These are phyloP conservation scores for Podaxis carcinomalis DNA, from an alignment of 768 basidiomycete genomes.

Conservation along the genomic window DNA sequence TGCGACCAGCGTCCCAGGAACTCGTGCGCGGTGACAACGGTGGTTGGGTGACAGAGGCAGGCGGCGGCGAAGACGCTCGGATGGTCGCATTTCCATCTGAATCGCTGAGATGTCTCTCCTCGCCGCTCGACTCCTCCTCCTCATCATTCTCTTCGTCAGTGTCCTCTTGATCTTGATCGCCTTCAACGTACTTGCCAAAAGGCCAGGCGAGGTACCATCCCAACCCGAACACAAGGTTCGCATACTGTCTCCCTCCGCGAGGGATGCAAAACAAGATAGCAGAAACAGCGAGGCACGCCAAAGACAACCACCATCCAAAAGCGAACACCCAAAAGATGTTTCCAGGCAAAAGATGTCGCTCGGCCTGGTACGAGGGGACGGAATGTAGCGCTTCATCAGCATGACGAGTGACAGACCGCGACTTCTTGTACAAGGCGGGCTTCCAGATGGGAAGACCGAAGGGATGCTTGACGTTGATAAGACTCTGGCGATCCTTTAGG, in stretches of 20 bases:
- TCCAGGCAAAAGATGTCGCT: conserved; percentile 88
- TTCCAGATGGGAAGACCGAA: conserved; percentile 99
- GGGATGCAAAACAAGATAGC: conserved; percentile 69
- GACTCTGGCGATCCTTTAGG: conserved; percentile 91
- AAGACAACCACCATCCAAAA: conserved; percentile 93
- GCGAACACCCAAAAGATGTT: conserved; percentile 89
- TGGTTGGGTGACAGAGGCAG: conserved; percentile 15
- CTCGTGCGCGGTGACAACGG: conserved; percentile 25
- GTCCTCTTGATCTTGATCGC: conserved; percentile 37
- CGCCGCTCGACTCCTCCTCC: conserved; percentile 26
- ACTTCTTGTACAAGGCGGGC: conserved; percentile 97
- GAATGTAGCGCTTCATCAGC: conserved; percentile 94
- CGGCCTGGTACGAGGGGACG: conserved; percentile 88
- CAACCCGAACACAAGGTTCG: conserved; percentile 82
- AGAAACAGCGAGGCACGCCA: conserved; percentile 65
- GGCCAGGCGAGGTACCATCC: conserved; percentile 99
- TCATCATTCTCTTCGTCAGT: conserved; percentile 15
- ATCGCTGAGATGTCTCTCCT: conserved; percentile 25
- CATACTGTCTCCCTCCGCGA: conserved; percentile 78
- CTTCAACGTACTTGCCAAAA: conserved; percentile 98
- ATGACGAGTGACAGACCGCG: conserved; percentile 91
- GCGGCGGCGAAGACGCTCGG: conserved; percentile 26
- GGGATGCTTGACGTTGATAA: conserved; percentile 98
- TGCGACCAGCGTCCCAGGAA: conserved; percentile 37
- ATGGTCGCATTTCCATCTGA: conserved; percentile 33